phyloP scores from a whole-genome alignment of 2,329 filamentous ascomycete genomes.

The Cordyceps farinosa region DNA sequence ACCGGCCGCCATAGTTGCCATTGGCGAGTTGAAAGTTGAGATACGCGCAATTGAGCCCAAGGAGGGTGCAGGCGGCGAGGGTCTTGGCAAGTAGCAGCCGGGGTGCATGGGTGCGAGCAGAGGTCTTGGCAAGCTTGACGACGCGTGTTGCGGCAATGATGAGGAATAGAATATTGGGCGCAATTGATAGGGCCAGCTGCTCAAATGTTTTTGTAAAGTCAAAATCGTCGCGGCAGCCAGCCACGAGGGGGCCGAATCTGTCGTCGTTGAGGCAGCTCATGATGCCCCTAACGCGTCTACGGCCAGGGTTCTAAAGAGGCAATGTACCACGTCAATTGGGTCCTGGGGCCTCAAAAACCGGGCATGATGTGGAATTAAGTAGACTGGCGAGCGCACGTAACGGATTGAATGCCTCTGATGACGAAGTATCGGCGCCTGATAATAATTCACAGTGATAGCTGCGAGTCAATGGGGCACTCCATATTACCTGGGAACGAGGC shows the following conservation, averaged over 20 bases:
- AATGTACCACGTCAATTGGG: neutral
- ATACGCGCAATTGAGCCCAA: neutral
- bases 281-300: neutral
- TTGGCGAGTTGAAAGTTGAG: neutral
- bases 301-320: neutral
- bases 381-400: neutral
- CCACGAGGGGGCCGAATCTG: neutral
- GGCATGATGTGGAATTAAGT: neutral
- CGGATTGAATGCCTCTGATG: neutral
- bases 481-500: neutral
- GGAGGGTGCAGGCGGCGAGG: neutral
- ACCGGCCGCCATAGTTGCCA: neutral
- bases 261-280: slow-evolving; percentile 12
- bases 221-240: slow-evolving; percentile 10
- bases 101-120: neutral
- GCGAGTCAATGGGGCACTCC: neutral
- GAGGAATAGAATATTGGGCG: neutral
- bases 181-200: slow-evolving; percentile 1
- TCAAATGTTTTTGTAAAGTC: slow-evolving; percentile 16
- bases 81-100: neutral
- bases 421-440: neutral
- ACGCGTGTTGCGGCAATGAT: neutral
- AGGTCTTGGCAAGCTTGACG: neutral
- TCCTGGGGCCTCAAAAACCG: neutral
- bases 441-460: neutral